Conservation (phyloP, 2,329 filamentous ascomycete genomes). For the Phialophora chinensis region DNA sequence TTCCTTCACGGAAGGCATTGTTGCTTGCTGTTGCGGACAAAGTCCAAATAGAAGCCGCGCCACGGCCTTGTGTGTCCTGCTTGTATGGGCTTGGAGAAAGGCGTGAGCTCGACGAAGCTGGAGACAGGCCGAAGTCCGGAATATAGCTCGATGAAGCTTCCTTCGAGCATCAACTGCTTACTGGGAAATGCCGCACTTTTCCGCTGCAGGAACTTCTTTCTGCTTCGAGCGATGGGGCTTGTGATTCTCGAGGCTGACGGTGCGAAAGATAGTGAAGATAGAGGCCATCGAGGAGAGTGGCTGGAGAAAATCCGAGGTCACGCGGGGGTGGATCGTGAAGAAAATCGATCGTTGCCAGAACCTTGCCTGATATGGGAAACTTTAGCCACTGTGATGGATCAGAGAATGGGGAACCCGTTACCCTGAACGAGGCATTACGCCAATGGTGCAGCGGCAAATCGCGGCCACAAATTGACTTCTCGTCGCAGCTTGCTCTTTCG, state of each 20-base stretch:
- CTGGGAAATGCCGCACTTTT: slow-evolving; percentile 2
- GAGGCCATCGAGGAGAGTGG: slow-evolving; percentile 9
- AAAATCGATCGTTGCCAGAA: slow-evolving; percentile 6
- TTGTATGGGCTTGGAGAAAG: not conserved
- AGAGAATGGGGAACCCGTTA: not conserved
- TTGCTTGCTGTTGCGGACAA: not conserved
- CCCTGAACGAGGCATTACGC: not conserved
- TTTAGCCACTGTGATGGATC: slow-evolving; percentile 6
- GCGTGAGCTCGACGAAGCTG: not conserved
- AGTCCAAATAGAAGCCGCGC: not conserved
- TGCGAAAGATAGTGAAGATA: slow-evolving; percentile 19
- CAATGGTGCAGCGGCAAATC: not conserved
- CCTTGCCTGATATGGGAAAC: slow-evolving; percentile 3
- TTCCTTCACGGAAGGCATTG: slow-evolving; percentile 24
- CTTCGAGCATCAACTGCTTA: not conserved
- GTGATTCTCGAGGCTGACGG: slow-evolving; percentile 9
- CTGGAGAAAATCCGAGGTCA: slow-evolving; percentile 13
- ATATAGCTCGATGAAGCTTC: slow-evolving; percentile 13
- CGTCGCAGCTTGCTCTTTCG: not conserved
- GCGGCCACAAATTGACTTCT: not conserved
- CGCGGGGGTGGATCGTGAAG: not conserved
- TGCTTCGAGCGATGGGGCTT: slow-evolving; percentile 1
- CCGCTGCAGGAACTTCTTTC: slow-evolving; percentile 16
- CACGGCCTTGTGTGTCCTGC: not conserved
- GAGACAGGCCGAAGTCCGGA: slow-evolving; percentile 1